These are phyloP conservation scores for Wallemia mellicola DNA, from an alignment of 1,284 basidiomycete species.

Conservation along the genomic window DNA sequence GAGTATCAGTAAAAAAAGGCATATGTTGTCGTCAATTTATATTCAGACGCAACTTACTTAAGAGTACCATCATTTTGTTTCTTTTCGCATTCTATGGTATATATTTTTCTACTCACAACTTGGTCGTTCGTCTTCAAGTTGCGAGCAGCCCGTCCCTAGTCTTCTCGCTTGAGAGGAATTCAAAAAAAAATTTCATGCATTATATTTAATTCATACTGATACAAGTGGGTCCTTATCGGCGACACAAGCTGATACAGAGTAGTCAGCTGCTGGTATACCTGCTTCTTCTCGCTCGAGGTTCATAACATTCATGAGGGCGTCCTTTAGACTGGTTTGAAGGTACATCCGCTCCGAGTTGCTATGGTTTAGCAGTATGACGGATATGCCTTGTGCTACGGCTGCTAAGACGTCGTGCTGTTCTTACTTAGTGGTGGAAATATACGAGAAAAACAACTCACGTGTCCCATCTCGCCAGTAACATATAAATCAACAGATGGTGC, in stretches of 20 bases:
- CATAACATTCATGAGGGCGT: slow-evolving; percentile 4
- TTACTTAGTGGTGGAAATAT: too few relatives aligned
- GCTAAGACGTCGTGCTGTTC: slow-evolving; percentile 51
- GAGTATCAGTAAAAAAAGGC: not conserved
- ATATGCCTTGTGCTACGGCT: slow-evolving; percentile 33
- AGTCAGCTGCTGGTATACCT: not conserved
- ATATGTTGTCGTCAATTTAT: not conserved
- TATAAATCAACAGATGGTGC: slow-evolving; percentile 42
- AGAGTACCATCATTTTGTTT: not conserved
- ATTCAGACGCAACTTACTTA: not conserved
- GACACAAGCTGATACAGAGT: not conserved
- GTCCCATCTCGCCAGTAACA: slow-evolving; percentile 39
- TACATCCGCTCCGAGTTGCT: slow-evolving; percentile 71
- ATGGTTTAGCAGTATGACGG: slow-evolving; percentile 52
- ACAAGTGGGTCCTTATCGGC: not conserved
- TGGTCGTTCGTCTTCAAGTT: not conserved
- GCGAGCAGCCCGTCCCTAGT: too few relatives aligned
- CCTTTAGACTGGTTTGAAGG: slow-evolving; percentile 30
- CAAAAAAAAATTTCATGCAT: too few relatives aligned
- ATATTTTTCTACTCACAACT: not conserved
- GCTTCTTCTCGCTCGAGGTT: not conserved
- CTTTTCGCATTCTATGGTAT: not conserved
- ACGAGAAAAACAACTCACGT: slow-evolving; percentile 1
- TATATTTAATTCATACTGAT: not conserved
- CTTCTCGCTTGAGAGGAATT: too few relatives aligned